Evolutionary conservation across 108 stramenopile species (phyloP).

Genomic region (Nannochloropsis salina): DNA sequence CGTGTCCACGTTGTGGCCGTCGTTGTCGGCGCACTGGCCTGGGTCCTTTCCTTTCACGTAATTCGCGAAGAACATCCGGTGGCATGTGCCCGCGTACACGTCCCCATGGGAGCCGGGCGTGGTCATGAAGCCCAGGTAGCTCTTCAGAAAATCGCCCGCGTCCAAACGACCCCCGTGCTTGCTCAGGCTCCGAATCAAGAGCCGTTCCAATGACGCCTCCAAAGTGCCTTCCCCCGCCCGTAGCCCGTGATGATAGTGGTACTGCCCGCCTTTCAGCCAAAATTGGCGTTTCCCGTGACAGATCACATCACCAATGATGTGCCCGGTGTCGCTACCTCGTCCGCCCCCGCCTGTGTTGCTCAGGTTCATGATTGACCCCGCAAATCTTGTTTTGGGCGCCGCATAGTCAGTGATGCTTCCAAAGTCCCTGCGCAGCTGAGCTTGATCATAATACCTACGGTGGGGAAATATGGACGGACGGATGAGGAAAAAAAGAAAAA

Average conservation of each 20-base stretch:
- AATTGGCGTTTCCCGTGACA: conserved; percentile 70
- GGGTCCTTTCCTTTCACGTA: conserved; percentile 56
- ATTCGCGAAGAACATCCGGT: conserved; percentile 87
- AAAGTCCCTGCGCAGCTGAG: conserved; percentile 63
- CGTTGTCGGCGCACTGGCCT: conserved; percentile 76
- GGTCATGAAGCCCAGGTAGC: conserved; percentile 74
- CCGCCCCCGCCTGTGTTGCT: conserved; percentile 75
- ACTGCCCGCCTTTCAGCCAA: conserved; percentile 64
- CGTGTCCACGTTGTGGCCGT: conserved; percentile 78
- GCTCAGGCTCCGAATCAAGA: conserved; percentile 63
- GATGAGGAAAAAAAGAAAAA: no score
- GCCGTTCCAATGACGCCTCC: conserved; percentile 63
- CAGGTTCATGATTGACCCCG: conserved; percentile 73
- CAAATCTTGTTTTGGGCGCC: conserved; percentile 55
- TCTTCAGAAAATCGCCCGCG: conserved; percentile 63
- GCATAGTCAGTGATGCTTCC: conserved; percentile 62
- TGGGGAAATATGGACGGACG: neutral
- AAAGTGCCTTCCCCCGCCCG: conserved; percentile 72
- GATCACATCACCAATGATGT: conserved; percentile 74
- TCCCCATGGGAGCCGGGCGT: conserved; percentile 73
- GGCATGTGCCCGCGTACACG: conserved; percentile 77
- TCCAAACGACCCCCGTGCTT: conserved; percentile 55
- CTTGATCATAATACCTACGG: conserved; percentile 63
- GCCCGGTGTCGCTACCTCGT: conserved; percentile 46
- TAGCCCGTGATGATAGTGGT: conserved; percentile 76